Percentiles rank a stretch among this genome's conserved stretches.
These are phyloP conservation scores for Pseudopediastrum boryanum DNA, from an alignment of 139 green algal species.

Conservation along the genomic window DNA sequence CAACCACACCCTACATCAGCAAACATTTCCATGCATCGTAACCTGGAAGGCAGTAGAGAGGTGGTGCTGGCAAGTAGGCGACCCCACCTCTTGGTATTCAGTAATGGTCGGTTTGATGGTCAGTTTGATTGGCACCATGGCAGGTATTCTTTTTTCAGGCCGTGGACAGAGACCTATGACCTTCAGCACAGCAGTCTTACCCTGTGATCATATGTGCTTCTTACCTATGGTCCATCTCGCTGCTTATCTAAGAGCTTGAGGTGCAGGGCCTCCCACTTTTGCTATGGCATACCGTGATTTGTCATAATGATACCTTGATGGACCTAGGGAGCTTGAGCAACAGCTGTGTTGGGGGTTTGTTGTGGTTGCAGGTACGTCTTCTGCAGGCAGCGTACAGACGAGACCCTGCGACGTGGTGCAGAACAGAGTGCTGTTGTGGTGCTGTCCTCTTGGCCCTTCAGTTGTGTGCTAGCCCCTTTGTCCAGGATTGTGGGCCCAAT, in stretches of 20 bases:
- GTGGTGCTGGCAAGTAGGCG: no score
- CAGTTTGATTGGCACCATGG: no score
- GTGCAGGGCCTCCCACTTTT: no score
- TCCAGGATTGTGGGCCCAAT: conserved; percentile 61
- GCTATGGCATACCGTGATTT: background rate
- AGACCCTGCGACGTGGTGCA: conserved; percentile 75
- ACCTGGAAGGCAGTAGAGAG: no score
- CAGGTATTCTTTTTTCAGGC: no score
- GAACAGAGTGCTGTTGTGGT: conserved; percentile 87
- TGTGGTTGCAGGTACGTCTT: conserved; percentile 81
- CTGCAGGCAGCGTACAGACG: conserved; percentile 91
- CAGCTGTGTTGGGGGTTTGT: background rate
- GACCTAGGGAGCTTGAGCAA: background rate
- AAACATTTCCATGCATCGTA: no score
- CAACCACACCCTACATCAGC: no score
- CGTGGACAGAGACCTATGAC: no score
- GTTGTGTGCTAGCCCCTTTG: conserved; percentile 59
- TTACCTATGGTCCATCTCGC: no score
- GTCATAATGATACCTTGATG: background rate
- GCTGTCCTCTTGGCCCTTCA: conserved; percentile 68
- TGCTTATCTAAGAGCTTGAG: no score
- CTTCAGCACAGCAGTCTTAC: background rate
- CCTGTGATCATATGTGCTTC: background rate
- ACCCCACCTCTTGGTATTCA: no score
- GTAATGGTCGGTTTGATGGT: no score